A percentile compares a stretch with the other conserved stretches of the same genome.
Conservation (phyloP, 306 rosid genomes). For the Cucurbita ficifolia region DNA sequence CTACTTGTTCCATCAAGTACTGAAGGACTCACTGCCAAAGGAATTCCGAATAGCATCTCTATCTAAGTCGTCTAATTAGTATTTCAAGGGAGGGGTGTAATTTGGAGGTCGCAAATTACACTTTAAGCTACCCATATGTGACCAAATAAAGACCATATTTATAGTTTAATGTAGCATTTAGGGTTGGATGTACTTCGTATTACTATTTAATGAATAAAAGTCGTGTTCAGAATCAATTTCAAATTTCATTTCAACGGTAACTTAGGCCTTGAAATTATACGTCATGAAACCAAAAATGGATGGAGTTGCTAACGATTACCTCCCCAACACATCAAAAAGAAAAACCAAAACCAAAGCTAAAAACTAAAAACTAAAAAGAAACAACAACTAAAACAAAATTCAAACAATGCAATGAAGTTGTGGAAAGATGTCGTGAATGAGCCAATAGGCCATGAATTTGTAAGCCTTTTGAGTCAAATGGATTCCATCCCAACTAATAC, state of each 20-base stretch:
- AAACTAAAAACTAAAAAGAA: no score
- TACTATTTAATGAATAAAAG: not conserved
- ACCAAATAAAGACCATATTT: not conserved
- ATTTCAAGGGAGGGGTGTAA: not conserved
- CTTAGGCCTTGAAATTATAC: no score
- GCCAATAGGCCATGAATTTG: not conserved
- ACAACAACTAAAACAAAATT: no score
- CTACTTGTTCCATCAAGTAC: constrained; percentile 38
- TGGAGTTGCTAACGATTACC: no score
- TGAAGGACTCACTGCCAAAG: constrained; percentile 50
- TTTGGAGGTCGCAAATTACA: not conserved
- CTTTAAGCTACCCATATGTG: not conserved
- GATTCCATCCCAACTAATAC: not conserved
- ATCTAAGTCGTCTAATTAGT: constrained; percentile 6
- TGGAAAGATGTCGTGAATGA: not conserved
- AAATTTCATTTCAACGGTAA: no score
- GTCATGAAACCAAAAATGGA: no score
- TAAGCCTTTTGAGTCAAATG: not conserved
- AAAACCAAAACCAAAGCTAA: no score
- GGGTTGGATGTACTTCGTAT: not conserved
- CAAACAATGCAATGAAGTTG: not conserved
- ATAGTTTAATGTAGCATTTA: not conserved
- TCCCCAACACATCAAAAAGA: no score
- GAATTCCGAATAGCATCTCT: constrained; percentile 65
- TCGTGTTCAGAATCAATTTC: not conserved